Conservation (phyloP, 2,329 filamentous ascomycete species). For the Diaporthe humulicola region DNA sequence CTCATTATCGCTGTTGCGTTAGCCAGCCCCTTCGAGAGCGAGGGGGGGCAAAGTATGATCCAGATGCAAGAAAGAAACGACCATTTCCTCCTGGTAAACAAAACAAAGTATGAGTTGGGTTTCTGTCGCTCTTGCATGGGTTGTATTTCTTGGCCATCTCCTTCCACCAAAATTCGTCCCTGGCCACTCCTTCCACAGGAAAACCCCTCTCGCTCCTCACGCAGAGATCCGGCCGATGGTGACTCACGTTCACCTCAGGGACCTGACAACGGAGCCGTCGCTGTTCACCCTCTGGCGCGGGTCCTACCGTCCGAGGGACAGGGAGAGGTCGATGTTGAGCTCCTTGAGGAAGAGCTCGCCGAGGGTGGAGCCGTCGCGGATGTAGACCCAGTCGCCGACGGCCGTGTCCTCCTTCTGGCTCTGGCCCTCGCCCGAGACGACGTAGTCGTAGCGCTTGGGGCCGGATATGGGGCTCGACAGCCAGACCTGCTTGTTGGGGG, state of each 20-base stretch:
- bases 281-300: background rate
- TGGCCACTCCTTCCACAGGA: background rate
- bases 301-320: constrained; percentile 42
- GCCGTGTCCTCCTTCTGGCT: constrained; percentile 83
- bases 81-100: background rate
- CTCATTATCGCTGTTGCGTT: constrained; percentile 17
- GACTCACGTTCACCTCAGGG: background rate
- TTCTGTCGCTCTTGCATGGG: background rate
- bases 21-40: background rate
- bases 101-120: background rate
- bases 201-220: background rate
- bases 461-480: constrained; percentile 91
- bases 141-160: no score
- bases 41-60: background rate
- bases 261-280: background rate
- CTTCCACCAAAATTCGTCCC: no score
- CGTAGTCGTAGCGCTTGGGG: constrained; percentile 95
- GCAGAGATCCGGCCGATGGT: background rate
- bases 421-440: constrained; percentile 79
- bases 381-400: constrained; percentile 86
- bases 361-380: constrained; percentile 84
- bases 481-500: constrained; percentile 98
- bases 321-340: constrained; percentile 74
- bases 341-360: constrained; percentile 81
- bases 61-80: background rate